A percentile compares a stretch with the other conserved stretches of the same genome.
phyloP scores from a whole-genome alignment of 116 monocot species.

The Phalaenopsis hybrid region DNA sequence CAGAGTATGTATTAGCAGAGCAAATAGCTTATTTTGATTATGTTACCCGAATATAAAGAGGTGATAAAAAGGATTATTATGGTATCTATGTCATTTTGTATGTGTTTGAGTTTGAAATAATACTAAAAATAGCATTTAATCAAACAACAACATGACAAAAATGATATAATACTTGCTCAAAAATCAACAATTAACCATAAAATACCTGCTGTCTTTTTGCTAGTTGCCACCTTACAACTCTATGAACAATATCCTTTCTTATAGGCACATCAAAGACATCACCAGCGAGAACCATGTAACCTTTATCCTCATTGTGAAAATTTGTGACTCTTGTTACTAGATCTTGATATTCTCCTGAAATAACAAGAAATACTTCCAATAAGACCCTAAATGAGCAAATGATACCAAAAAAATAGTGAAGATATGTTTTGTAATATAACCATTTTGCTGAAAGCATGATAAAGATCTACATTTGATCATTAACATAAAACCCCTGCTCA shows the following conservation, averaged over 20 bases:
- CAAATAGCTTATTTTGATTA: neutral
- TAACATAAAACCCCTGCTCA: neutral
- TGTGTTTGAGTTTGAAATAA: neutral
- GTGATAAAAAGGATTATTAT: neutral
- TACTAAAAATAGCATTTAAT: neutral
- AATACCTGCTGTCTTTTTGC: slow-evolving; percentile 55
- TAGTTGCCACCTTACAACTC: slow-evolving; percentile 56
- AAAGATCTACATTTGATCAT: neutral
- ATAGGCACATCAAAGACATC: slow-evolving; percentile 65
- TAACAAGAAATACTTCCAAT: neutral
- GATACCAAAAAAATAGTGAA: neutral
- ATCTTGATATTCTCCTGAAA: slow-evolving; percentile 41
- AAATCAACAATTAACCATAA: neutral
- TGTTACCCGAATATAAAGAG: neutral
- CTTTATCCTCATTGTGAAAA: slow-evolving; percentile 47
- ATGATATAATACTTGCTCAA: neutral
- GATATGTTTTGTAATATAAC: neutral
- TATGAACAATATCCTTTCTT: slow-evolving; percentile 50
- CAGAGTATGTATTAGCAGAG: neutral
- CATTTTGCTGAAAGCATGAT: neutral
- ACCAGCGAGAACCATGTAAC: slow-evolving; percentile 47
- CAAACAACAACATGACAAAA: neutral
- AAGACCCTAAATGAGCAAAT: neutral
- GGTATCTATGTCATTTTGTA: neutral
- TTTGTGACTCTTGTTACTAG: slow-evolving; percentile 49